Conservation (phyloP, 345 rosid genomes). For the Eucalyptus curtisii region DNA sequence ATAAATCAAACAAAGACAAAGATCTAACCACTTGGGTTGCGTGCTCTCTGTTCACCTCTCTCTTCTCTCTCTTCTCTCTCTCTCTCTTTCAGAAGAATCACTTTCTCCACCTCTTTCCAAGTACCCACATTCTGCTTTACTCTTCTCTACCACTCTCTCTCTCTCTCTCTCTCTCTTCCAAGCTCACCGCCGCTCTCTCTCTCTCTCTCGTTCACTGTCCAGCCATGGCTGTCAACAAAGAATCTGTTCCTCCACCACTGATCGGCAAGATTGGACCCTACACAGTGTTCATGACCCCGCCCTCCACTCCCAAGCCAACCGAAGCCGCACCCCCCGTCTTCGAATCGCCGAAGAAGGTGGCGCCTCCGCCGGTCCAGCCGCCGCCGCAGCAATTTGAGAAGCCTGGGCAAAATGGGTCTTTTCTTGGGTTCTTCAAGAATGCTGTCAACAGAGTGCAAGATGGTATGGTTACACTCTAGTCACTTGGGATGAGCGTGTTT, state of each 20-base stretch:
- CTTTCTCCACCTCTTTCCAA: not conserved
- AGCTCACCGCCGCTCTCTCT: not conserved
- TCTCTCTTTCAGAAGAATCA: not conserved
- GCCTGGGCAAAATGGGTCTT: conserved; percentile 29
- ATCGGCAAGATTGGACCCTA: conserved; percentile 99
- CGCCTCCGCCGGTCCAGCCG: conserved; percentile 52
- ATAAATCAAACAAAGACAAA: not conserved
- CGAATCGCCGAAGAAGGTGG: not conserved
- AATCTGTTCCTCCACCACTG: conserved; percentile 67
- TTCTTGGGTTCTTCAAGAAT: conserved; percentile 58
- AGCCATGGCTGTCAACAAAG: conserved; percentile 73
- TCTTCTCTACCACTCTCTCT: not conserved
- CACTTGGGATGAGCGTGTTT: not conserved
- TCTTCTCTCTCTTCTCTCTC: not conserved
- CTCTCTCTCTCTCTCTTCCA: not conserved
- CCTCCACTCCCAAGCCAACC: conserved; percentile 72
- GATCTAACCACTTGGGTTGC: not conserved
- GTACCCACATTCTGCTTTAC: not conserved
- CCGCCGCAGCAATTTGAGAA: conserved; percentile 53
- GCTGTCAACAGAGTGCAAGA: conserved; percentile 70
- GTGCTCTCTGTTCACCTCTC: not conserved
- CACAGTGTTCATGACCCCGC: conserved; percentile 97
- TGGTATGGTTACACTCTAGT: conserved; percentile 21
- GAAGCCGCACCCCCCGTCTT: conserved; percentile 19
- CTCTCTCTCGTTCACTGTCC: not conserved